phyloP scores from a whole-genome alignment of 169 alveolate genomes.

The Babesia caballi region DNA sequence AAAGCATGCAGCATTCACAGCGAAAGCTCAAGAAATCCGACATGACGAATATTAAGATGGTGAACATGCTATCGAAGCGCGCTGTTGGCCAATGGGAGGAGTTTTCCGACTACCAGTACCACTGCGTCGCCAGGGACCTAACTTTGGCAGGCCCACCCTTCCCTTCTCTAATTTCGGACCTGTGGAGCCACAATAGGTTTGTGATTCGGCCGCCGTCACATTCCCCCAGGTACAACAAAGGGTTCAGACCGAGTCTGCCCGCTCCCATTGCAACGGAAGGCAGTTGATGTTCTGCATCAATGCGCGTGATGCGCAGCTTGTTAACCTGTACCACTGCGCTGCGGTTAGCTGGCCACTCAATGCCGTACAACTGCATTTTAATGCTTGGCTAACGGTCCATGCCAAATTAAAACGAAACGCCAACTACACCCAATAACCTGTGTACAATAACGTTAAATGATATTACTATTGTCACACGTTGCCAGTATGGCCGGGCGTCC shows the following conservation, averaged over 20 bases:
- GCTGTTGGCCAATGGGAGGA: conserved; percentile 57
- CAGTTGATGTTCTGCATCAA: too few relatives aligned
- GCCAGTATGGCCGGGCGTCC: too few relatives aligned
- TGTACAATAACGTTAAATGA: too few relatives aligned
- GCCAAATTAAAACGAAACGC: too few relatives aligned
- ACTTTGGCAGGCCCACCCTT: conserved; percentile 47
- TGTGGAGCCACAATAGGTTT: conserved; percentile 42
- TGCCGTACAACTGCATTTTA: too few relatives aligned
- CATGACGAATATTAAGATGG: conserved; percentile 46
- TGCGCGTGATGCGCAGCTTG: too few relatives aligned
- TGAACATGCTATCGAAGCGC: conserved; percentile 65
- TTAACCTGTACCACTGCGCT: too few relatives aligned
- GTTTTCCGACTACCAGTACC: conserved; percentile 65
- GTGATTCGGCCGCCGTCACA: background rate
- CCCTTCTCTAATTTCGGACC: conserved; percentile 2
- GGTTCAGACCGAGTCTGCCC: conserved; percentile 8
- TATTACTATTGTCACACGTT: too few relatives aligned
- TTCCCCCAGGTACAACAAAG: conserved; percentile 18
- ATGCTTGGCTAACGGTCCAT: too few relatives aligned
- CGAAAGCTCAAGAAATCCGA: conserved; percentile 16
- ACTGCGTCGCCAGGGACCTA: conserved; percentile 57
- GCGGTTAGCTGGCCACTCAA: too few relatives aligned
- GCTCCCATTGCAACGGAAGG: background rate
- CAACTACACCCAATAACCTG: too few relatives aligned
- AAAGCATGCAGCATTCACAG: background rate